Evolutionary conservation across 129 eudicot genomes (phyloP).

Genomic region (Helichrysum umbraculigerum): DNA sequence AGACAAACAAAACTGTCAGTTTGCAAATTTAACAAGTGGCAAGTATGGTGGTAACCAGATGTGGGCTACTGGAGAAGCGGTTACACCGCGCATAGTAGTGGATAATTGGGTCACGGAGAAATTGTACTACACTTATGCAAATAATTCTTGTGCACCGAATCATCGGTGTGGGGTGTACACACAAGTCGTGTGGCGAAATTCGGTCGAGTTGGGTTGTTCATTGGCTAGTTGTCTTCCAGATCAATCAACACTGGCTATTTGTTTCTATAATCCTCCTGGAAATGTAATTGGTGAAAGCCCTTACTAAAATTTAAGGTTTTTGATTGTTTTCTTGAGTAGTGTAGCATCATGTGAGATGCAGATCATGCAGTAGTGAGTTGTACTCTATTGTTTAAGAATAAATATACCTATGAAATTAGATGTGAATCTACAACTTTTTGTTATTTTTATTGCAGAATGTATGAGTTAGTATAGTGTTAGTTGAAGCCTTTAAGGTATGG

Average conservation of each 20-base stretch:
- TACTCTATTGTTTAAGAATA: conserved; percentile 8
- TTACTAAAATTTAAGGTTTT: conserved; percentile 33
- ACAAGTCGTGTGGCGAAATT: conserved; percentile 87
- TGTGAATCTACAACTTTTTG: neutral
- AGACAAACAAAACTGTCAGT: conserved; percentile 60
- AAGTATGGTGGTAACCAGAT: conserved; percentile 85
- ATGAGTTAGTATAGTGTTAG: neutral
- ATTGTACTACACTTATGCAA: conserved; percentile 54
- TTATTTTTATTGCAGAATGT: conserved; percentile 14
- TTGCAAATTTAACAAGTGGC: conserved; percentile 57
- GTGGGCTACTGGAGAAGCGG: conserved; percentile 48
- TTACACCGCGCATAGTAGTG: conserved; percentile 59
- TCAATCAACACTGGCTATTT: conserved; percentile 57
- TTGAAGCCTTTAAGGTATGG: neutral
- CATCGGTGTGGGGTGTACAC: conserved; percentile 87
- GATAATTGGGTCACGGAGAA: conserved; percentile 80
- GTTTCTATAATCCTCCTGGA: conserved; percentile 91
- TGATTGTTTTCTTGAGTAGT: conserved; percentile 12
- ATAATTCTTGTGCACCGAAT: conserved; percentile 58
- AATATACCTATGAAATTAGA: neutral
- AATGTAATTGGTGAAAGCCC: conserved; percentile 86
- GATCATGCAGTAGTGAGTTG: conserved; percentile 20
- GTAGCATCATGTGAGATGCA: conserved; percentile 27
- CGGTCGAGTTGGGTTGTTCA: conserved; percentile 77
- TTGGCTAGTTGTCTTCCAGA: conserved; percentile 57